Evolutionary conservation across 345 rosid species (phyloP), one percentile per base, ranked within the genome.

Genomic region (Melaleuca quinquenervia): DNA sequence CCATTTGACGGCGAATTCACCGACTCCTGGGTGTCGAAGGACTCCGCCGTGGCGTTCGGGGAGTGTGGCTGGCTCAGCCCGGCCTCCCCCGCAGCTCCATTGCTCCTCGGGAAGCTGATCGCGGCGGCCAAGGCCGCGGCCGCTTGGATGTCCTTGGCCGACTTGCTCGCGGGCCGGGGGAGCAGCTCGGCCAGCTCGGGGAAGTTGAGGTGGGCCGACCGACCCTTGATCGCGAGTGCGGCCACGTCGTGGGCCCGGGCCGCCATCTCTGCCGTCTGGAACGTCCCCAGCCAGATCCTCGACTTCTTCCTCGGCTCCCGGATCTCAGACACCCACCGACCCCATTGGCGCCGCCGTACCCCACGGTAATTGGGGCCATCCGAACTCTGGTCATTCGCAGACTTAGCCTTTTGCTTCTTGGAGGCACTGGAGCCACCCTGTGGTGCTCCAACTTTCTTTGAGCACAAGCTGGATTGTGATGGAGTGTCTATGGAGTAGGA

Each of bases 181-280:
- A 96, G 90, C 58, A 90, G 82, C 14, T 89, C 89, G 52, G 92
- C 95, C 3, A 94, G 89, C 45, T 94, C 95, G 0, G 98, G 99
- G 90, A 96, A 95, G 84, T 96, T 96, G 16, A 96, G 94, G 86
- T 92, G 91, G 51, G 98, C 97, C 0, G 96, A 93, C 44, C 56
- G 87, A 8, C 99, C 98, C 85, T 94, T 96, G 82, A 96, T 92
- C 13, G 99, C 86, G 24, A 95, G 89, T 84, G 98, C 95, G 1
- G 98, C 99, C 7, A 94, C 98, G 76, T 96, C 99, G 45, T 96
- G 99, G 5, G 98, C 99, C 87, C 98, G 92, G 85, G 99, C 98
- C 5, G 98, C 99, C 99, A 96, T 96, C 93, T 96, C 98, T 18
- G 99, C 88, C 3, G 98, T 95, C 1, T 95, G 87, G 90, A 93